Evolutionary conservation across 768 basidiomycete species (phyloP), one percentile per base, ranked within the genome.

Genomic region (Sarcomyxa edulis): DNA sequence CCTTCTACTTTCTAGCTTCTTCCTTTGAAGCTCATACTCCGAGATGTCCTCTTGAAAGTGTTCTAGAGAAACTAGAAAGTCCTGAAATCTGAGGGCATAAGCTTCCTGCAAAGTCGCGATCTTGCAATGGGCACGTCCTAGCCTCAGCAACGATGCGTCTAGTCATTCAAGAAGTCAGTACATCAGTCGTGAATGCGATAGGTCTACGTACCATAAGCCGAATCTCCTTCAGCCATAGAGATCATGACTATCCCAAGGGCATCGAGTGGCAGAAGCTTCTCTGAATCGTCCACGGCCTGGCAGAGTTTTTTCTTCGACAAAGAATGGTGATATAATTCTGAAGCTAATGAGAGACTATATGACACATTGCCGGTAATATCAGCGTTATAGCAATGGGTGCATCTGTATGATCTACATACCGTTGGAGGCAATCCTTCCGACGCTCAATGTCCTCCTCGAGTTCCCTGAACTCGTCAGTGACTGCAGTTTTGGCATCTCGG

Each of bases 1-100:
- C 90, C 88, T 72, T 52, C 89, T 68, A 36, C 84, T 90, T 40
- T 95, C 91, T 11, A 94, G 61, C 55, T 92, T 94, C 74, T 92
- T 95, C 45, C 80, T 75, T 44, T 84, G 70, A 4, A 66, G 54
- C 41, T 91, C 84, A 46, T 87, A 94, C 39, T 92, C 91, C 52
- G 82, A 88, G 53, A 95, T 81, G 20, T 86, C 81, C 7, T 79
- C 84, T 11, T 68, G 67, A 35, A 82, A 81, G 29, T 60, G 68
- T 45, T 80, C 71, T 37, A 92, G 65, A 2, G 85, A 79, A 0
- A 69, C 50, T 18, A 93, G 55, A 51, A 85, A 92, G 50, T 87
- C 87, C 23, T 72, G 74, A 40, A 95, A 73, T 5, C 77, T 75
- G 40, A 81, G 58, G 0, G 83, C 82, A 51, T 76, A 90, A 1